phyloP scores from a whole-genome alignment of 768 basidiomycete genomes.

The Mrakia hoshinonis region DNA sequence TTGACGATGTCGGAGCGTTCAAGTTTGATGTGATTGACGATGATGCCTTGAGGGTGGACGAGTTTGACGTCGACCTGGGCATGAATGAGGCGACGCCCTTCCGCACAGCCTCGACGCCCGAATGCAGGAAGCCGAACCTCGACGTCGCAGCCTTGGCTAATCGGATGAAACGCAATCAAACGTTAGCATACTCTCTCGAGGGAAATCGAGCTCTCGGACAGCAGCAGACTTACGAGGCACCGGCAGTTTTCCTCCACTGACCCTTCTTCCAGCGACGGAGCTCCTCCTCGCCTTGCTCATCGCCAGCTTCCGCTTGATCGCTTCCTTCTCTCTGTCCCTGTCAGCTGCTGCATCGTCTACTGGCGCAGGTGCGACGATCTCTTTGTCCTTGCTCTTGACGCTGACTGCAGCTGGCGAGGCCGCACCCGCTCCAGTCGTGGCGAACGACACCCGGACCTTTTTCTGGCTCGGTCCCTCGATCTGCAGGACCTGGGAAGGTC shows the following conservation, averaged over 20 bases:
- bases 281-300: constrained; percentile 19
- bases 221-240: neutral
- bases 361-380: neutral
- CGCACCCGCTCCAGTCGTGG: neutral
- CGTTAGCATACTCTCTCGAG: neutral
- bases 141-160: constrained; percentile 1
- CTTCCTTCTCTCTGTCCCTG: constrained; percentile 3
- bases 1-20: neutral
- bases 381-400: neutral
- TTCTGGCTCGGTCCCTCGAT: neutral
- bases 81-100: constrained; percentile 14
- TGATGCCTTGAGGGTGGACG: neutral
- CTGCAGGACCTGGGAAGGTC: neutral
- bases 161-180: neutral
- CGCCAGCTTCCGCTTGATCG: constrained; percentile 9
- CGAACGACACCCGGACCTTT: neutral
- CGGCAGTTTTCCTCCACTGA: neutral
- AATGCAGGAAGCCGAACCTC: constrained; percentile 13
- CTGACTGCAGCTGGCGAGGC: neutral
- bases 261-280: constrained; percentile 2
- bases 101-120: constrained; percentile 6
- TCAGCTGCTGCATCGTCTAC: neutral
- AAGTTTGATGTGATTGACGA: neutral
- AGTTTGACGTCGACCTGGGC: neutral
- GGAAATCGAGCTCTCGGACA: too few species aligned